Evolutionary conservation across 2,329 filamentous ascomycete species (phyloP).

Genomic region (Penicillium sp.): DNA sequence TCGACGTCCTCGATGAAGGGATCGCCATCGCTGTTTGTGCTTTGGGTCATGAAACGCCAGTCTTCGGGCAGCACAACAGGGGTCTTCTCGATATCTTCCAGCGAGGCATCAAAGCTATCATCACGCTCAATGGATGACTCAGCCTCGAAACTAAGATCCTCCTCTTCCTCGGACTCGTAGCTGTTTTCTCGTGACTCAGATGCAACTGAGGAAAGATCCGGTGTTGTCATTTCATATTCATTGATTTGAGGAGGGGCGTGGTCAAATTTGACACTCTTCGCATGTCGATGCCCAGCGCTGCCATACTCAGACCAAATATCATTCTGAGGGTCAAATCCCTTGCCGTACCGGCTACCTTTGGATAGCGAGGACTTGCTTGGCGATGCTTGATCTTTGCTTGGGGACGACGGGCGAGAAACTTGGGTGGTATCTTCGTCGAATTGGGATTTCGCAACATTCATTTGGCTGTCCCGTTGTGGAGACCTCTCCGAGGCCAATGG

Average conservation of each 20-base stretch:
- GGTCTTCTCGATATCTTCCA: constrained; percentile 95
- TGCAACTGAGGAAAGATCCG: constrained; percentile 87
- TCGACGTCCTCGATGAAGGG: constrained; percentile 63
- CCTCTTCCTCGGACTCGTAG: constrained; percentile 76
- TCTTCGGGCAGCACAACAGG: constrained; percentile 97
- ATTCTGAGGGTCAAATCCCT: constrained; percentile 64
- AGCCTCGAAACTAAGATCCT: constrained; percentile 61
- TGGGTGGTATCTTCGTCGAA: constrained; percentile 18
- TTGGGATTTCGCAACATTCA: constrained; percentile 61
- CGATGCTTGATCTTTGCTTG: constrained; percentile 70
- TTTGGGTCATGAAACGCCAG: constrained; percentile 78
- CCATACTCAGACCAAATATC: constrained; percentile 62
- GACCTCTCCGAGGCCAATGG: constrained; percentile 66
- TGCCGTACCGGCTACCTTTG: constrained; percentile 56
- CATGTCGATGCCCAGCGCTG: constrained; percentile 70
- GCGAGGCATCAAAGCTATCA: constrained; percentile 91
- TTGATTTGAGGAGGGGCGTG: constrained; percentile 90
- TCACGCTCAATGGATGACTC: constrained; percentile 64
- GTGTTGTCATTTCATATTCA: constrained; percentile 97
- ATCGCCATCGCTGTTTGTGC: constrained; percentile 62
- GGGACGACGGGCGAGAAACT: constrained; percentile 46
- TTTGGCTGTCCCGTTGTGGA: constrained; percentile 62
- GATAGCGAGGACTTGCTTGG: constrained; percentile 89
- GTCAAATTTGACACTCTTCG: constrained; percentile 97
- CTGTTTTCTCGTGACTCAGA: constrained; percentile 90